Evolutionary conservation across 164 flowering plant species (phyloP), one percentile per base, ranked within the genome.

Genomic region (Malania oleifera): DNA sequence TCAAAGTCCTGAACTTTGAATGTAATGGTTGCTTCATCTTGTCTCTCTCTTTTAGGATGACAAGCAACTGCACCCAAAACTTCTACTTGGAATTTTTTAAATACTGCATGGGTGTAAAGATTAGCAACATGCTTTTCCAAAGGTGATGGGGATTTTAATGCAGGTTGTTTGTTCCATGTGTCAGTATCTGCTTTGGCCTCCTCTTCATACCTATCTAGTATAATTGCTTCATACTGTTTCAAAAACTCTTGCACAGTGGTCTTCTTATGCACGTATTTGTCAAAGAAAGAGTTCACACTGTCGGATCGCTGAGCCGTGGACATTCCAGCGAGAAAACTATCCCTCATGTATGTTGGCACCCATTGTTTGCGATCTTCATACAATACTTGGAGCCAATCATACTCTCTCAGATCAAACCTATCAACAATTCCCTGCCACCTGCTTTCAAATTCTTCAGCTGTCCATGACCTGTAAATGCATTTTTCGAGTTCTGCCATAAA

Each of bases 191-290:
- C 60, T 34, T 61, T 67, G 5, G 66, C 51, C 52, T 67, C 65
- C 56, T 67, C 70, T 56, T 67, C 70, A 56, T 67, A 61, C 57
- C 70, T 47, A 29, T 67, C 66, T 38, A 47, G 70, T 10, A 67
- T 13, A 56, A 67, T 60, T 2, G 52, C 8, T 54, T 56, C 66
- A 51, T 67, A 67, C 11, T 60, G 66, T 18, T 55, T 61, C 17
- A 67, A 14, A 48, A 67, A 60, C 22, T 66, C 70, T 34, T 53
- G 59, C 48, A 66, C 54, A 17, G 55, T 60, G n/a, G 60, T 66
- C 50, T 60, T 66, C 60, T 66, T 66, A 28, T 66, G 70, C 14
- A 66, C 59, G 25, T 66, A 66, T 52, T 60, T 66, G 65, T 66
- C 70, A 48, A 66, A 66, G 60, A 59, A 60, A 48, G 65, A 60